Conservation (phyloP, 2,329 filamentous ascomycete genomes). For the Lecanicillium sp. region DNA sequence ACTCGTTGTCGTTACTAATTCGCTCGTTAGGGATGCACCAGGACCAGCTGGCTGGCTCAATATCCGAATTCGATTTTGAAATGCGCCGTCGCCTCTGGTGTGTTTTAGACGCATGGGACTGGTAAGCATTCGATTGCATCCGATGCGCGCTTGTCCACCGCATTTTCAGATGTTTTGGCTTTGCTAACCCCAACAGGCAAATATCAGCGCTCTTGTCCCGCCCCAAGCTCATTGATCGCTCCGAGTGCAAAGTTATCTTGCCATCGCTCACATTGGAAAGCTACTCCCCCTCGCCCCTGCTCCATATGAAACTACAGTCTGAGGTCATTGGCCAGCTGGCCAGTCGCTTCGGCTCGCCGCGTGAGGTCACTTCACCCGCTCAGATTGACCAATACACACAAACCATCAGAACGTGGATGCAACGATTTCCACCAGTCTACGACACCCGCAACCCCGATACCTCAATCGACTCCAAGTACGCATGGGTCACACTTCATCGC, state of each 20-base stretch:
- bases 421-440: constrained; percentile 36
- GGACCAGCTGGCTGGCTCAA: constrained; percentile 21
- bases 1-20: background rate
- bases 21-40: constrained; percentile 24
- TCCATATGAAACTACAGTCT: constrained; percentile 32
- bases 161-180: background rate
- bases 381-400: constrained; percentile 28
- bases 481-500: constrained; percentile 41
- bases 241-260: constrained; percentile 12
- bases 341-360: constrained; percentile 26
- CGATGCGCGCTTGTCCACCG: no score
- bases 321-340: constrained; percentile 26
- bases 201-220: constrained; percentile 26
- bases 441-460: constrained; percentile 34
- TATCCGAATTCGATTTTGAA: constrained; percentile 31
- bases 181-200: constrained; percentile 23
- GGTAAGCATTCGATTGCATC: constrained; percentile 21
- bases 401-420: constrained; percentile 37
- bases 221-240: constrained; percentile 16
- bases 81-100: constrained; percentile 33
- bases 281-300: constrained; percentile 14
- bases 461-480: constrained; percentile 32
- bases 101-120: constrained; percentile 33
- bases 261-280: constrained; percentile 15
- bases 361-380: constrained; percentile 22